Evolutionary conservation across 352 stramenopile species (phyloP).

Genomic region (Elongisporangium prolatum): DNA sequence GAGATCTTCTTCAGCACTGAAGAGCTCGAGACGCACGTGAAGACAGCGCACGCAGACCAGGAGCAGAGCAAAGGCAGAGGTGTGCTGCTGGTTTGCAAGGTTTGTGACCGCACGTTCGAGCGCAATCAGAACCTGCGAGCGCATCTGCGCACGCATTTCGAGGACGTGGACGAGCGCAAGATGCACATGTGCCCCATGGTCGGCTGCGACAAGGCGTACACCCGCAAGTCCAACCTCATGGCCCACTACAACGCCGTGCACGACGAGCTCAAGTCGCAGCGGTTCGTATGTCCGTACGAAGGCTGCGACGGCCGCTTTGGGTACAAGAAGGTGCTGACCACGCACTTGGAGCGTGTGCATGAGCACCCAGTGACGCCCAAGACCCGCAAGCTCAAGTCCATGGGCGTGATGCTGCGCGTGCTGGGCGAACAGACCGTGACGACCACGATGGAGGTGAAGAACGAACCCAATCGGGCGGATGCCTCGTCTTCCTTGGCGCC

Average conservation of each 20-base stretch:
- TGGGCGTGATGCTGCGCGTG: conserved; percentile 21
- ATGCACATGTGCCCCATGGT: conserved; percentile 50
- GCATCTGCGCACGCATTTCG: conserved; percentile 60
- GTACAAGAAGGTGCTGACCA: conserved; percentile 68
- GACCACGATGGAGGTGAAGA: no score
- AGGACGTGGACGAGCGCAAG: conserved; percentile 59
- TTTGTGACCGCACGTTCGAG: conserved; percentile 46
- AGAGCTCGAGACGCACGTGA: conserved; percentile 38
- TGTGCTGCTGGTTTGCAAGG: conserved; percentile 44
- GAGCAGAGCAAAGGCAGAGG: no score
- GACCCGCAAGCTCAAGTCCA: conserved; percentile 21
- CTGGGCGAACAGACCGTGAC: conserved; percentile 13
- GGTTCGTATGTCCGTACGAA: conserved; percentile 58
- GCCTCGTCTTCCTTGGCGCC: no score
- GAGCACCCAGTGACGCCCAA: conserved; percentile 25
- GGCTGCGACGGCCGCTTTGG: conserved; percentile 58
- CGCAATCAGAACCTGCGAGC: conserved; percentile 51
- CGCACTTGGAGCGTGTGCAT: conserved; percentile 65
- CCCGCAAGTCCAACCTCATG: conserved; percentile 68
- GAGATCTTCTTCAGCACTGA: conserved; percentile 50
- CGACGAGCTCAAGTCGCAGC: no score
- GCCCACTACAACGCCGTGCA: no score
- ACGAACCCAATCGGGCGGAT: no score
- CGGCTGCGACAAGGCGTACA: conserved; percentile 61
- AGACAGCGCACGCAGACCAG: conserved; percentile 18